Conservation (phyloP, 352 stramenopile species). For the Globisporangium canariense region DNA sequence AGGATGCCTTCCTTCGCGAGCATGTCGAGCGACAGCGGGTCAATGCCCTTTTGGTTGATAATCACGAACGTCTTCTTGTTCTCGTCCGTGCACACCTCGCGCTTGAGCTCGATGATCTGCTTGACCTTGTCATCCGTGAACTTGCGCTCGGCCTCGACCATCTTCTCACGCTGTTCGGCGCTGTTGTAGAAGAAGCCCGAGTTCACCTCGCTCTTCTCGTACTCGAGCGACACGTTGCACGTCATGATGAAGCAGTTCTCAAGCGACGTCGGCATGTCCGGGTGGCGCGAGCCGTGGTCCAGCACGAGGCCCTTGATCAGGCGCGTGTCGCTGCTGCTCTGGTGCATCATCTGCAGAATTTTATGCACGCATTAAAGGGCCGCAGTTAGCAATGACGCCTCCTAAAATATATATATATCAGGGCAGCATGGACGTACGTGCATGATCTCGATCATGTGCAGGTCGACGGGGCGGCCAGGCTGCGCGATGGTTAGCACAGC, state of each 20-base stretch:
- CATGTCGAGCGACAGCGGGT: constrained; percentile 98
- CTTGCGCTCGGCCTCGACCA: constrained; percentile 93
- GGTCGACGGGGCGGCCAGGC: constrained; percentile 87
- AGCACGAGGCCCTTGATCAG: constrained; percentile 96
- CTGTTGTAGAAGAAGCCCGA: constrained; percentile 98
- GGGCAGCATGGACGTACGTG: constrained; percentile 53
- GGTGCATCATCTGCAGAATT: constrained; percentile 92
- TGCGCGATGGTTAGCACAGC: constrained; percentile 94
- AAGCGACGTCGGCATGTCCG: constrained; percentile 97
- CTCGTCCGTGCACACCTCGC: constrained; percentile 93
- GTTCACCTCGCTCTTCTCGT: constrained; percentile 99
- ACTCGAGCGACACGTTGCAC: constrained; percentile 99
- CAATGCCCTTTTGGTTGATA: constrained; percentile 99
- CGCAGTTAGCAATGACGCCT: too few species aligned
- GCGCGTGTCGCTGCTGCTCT: constrained; percentile 91
- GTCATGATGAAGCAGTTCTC: constrained; percentile 99
- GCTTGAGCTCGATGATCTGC: constrained; percentile 99
- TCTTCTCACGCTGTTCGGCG: constrained; percentile 98
- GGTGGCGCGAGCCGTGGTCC: constrained; percentile 98
- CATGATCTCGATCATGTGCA: constrained; percentile 99
- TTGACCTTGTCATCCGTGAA: constrained; percentile 96
- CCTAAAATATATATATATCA: background rate
- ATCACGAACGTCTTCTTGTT: constrained; percentile 98
- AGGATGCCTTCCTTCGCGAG: constrained; percentile 99
- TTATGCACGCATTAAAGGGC: background rate